A percentile compares a stretch with the other conserved stretches of the same genome.
phyloP scores from a whole-genome alignment of 768 basidiomycete genomes.

The Psilocybe sp. region DNA sequence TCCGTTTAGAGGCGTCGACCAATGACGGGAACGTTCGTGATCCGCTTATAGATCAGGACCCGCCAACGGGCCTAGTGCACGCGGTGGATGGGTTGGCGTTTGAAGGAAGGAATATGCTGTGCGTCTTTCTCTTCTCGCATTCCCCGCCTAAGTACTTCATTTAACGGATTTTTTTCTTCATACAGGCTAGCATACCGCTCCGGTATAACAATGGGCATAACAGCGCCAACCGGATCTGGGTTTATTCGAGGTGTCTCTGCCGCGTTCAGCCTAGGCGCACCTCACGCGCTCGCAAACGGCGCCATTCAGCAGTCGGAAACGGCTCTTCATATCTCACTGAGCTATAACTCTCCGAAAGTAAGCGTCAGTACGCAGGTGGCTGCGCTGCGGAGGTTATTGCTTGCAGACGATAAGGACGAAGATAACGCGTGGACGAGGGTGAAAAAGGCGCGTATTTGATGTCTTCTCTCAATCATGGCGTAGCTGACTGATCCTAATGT shows the following conservation, averaged over 20 bases:
- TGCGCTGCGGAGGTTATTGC: conserved; percentile 46
- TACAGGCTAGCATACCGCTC: conserved; percentile 66
- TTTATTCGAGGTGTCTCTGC: conserved; percentile 64
- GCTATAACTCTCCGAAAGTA: conserved; percentile 26
- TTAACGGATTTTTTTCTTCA: neutral
- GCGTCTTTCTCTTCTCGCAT: conserved; percentile 22
- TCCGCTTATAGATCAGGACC: conserved; percentile 32
- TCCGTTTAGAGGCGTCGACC: conserved; percentile 57
- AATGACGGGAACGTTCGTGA: conserved; percentile 39
- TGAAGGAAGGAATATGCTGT: conserved; percentile 49
- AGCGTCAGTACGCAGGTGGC: conserved; percentile 68
- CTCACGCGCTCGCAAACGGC: conserved; percentile 53
- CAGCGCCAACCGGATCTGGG: conserved; percentile 52
- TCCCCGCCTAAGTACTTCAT: neutral
- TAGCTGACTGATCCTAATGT: conserved; percentile 11
- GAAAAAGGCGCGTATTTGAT: conserved; percentile 26
- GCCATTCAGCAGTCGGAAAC: conserved; percentile 66
- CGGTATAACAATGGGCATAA: conserved; percentile 71
- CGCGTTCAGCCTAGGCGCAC: conserved; percentile 57
- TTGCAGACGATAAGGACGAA: conserved; percentile 15
- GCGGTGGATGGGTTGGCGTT: conserved; percentile 67
- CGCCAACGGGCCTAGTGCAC: conserved; percentile 44
- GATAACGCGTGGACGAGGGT: conserved; percentile 34
- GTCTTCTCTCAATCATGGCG: neutral
- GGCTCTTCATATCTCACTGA: conserved; percentile 60